phyloP scores from a whole-genome alignment of 1,284 basidiomycete genomes.

The Earliella scabrosa region DNA sequence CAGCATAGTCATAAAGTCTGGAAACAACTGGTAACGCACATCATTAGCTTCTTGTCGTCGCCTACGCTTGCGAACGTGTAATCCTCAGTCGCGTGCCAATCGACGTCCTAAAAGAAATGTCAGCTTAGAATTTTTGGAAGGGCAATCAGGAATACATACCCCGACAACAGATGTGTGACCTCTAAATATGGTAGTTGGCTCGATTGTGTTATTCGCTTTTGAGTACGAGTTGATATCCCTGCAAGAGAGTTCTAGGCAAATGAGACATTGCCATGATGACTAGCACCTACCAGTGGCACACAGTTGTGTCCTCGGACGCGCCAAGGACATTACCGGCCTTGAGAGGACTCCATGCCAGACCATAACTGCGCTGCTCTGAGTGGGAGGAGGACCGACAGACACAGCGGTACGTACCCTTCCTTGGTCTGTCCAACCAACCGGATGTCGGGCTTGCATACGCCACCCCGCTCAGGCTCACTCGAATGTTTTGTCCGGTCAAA shows the following conservation, averaged over 20 bases:
- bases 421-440: constrained; percentile 87
- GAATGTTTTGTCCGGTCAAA: constrained; percentile 99
- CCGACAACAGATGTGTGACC: constrained; percentile 92
- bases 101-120: constrained; percentile 78
- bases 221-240: constrained; percentile 94
- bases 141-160: constrained; percentile 49
- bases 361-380: constrained; percentile 87
- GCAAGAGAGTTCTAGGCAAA: constrained; percentile 8
- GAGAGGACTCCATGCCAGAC: constrained; percentile 89
- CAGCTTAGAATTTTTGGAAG: neutral
- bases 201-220: constrained; percentile 79
- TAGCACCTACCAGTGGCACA: constrained; percentile 85
- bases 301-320: constrained; percentile 94
- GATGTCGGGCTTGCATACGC: constrained; percentile 91
- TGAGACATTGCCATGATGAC: neutral
- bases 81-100: constrained; percentile 90
- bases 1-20: neutral
- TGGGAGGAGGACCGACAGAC: too few species aligned
- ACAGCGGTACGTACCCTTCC: constrained; percentile 85
- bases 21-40: constrained; percentile 60
- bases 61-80: constrained; percentile 95
- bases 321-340: constrained; percentile 88
- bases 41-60: constrained; percentile 92
- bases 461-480: constrained; percentile 86
- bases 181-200: constrained; percentile 83